These are phyloP conservation scores for Botryotinia narcissicola DNA, from an alignment of 2,329 filamentous ascomycete genomes.

Conservation along the genomic window DNA sequence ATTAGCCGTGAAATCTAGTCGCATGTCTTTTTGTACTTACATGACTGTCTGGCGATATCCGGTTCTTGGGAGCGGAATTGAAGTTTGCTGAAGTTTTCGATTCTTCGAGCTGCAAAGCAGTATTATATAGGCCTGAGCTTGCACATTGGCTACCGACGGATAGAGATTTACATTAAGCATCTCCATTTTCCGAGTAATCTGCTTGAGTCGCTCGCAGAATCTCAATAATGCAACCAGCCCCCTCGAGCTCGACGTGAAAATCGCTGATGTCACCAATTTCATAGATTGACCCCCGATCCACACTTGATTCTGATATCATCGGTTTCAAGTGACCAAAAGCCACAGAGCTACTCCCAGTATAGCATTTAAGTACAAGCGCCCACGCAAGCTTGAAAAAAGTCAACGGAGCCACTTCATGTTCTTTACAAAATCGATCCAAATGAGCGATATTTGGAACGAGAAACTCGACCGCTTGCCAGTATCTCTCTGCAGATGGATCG, in stretches of 20 bases:
- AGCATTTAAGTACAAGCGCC: constrained; percentile 43
- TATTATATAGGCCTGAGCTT: background rate
- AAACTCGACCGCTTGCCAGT: constrained; percentile 12
- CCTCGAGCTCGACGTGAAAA: constrained; percentile 6
- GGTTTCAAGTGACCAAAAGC: constrained; percentile 43
- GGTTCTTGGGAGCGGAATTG: background rate
- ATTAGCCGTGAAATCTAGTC: constrained; percentile 27
- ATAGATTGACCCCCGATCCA: background rate
- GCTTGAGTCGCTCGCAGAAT: background rate
- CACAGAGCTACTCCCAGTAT: constrained; percentile 38
- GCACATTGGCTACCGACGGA: background rate
- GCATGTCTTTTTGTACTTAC: background rate
- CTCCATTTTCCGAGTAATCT: background rate
- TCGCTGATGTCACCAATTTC: background rate
- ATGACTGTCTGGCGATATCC: background rate
- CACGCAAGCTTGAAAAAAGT: constrained; percentile 35
- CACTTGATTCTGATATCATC: constrained; percentile 18
- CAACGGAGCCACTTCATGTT: background rate
- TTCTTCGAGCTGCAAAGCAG: constrained; percentile 5
- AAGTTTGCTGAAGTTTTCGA: too few relatives aligned
- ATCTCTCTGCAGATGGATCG: background rate
- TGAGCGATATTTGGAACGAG: background rate
- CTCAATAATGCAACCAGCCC: background rate
- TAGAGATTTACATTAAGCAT: background rate
- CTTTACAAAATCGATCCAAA: background rate